Base-by-base conservation (phyloP, 2,329 filamentous ascomycete species). In the Talaromyces sp. region DNA sequence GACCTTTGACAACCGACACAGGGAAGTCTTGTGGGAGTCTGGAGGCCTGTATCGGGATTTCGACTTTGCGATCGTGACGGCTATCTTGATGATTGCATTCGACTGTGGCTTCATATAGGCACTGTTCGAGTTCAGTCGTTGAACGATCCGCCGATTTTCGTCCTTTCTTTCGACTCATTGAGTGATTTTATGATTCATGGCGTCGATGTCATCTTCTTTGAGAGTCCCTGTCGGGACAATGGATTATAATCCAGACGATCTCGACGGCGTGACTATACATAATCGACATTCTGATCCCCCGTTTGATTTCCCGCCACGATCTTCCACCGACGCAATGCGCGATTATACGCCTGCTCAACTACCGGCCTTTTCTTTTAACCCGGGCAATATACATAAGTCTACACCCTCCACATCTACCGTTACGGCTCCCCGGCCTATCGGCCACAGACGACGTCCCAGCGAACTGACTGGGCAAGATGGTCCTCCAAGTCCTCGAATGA, bases 401-500 rank as follows among this genome's bases (percentile, higher is more conserved):
- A 86, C 87, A 14, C 83, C 86, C 0, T 76, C 84, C 16, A 85
- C 85, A n/a, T 84, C 86, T 13, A 77, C 79, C 2, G 78, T 79
- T 43, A 74, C 80, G 1, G 83, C 88, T 19, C 81, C 84, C 22
- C 83, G 86, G 66, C 80, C 85, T 27, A 63, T 60, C 37, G 87
- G 89, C 24, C 90, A 93, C 73, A 85, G 89, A 71, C 86, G 93
- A 72, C 90, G 90, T 62, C 90, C 88, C 33, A 97, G 93, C 74
- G 93, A 97, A 75, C 93, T 96, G 72, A 90, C 96, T 56, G 92
- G 92, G 43, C 91, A 90, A 8, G 76, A 79, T 65, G 81, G 71
- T 69, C 76, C 71, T 80, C 82, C 72, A 73, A 79, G 85, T 69
- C 81, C 87, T 70, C 77, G 89, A 71, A 89, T 90, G 33, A 90